Base-by-base conservation (phyloP, 2,329 filamentous ascomycete genomes). In the Rhinocladiella mackenziei region DNA sequence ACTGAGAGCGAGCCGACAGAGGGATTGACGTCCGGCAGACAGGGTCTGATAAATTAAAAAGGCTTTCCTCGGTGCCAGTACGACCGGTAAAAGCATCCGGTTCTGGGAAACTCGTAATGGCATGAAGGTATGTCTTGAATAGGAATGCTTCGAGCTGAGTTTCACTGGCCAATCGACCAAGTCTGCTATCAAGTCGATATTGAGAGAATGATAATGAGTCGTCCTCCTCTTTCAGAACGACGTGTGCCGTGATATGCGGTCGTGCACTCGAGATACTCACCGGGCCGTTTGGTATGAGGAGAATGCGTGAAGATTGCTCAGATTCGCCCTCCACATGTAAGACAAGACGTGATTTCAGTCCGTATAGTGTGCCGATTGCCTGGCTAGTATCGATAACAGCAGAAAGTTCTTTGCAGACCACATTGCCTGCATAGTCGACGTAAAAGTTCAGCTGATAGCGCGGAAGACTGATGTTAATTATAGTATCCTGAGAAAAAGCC, bases 291-390 rank as follows among this genome's bases (percentile, higher is more conserved):
- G 61, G 58, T 19, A 63, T 52, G 13, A 64, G 42, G 4, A 63
- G 50, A 18, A 33, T 50, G 6, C 53, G 44, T 9, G 38, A 14
- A 19, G 28, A 23, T 22, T 45, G 33, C 5, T 20, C 37, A 1
- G 39, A 13, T 18, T 46, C 36, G 20, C 23, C 36, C 15, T 17
- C 22, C 36, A 61, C 43, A 48, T 54, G 50, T 4, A 81, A 55
- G 0, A 80, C 61, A 0, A 82, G 62, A 47, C 72, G 75, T 54
- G 63, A 74, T 1, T 53, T 19, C 0, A 81, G 62, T 0, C 78
- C 77, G 22, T 71, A 54, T 3, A 80, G 59, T 0, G 74, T 70
- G 0, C 65, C 71, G 2, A 78, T 55, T 2, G 57, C 55, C 50
- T 79, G 77, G 8, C 65, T 19, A 0, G 47, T 10, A 49, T 78